Conservation (phyloP, 257 asterid genomes). For the Solanum gandarillasii region DNA sequence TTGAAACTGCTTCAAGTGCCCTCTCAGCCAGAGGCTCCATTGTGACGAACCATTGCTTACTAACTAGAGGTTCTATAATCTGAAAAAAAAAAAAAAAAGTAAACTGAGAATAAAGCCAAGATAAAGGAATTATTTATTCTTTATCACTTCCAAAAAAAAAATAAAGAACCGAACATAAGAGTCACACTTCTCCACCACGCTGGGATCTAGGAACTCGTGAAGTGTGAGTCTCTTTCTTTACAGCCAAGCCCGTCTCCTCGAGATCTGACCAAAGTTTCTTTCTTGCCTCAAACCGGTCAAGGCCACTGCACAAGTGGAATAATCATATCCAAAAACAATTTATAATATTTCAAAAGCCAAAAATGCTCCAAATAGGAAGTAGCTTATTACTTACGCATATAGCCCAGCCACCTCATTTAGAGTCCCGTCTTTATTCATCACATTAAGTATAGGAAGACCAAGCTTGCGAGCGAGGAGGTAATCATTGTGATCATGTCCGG, state of each 20-base stretch:
- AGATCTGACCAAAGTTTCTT: conserved; percentile 92
- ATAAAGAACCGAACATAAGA: background rate
- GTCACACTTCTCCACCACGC: conserved; percentile 96
- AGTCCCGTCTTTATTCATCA: conserved; percentile 98
- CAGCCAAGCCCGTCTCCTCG: conserved; percentile 87
- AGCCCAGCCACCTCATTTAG: conserved; percentile 89
- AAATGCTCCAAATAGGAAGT: background rate
- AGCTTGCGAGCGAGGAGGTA: conserved; percentile 97
- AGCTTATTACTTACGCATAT: conserved; percentile 45
- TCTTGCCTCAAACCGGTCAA: conserved; percentile 98
- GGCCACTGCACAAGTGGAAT: conserved; percentile 50
- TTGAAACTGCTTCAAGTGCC: conserved; percentile 84
- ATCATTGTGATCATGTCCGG: conserved; percentile 98
- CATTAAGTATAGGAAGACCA: conserved; percentile 95
- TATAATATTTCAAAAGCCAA: conserved; percentile 6
- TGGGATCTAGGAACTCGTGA: conserved; percentile 95
- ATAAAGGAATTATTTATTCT: conserved; percentile 5
- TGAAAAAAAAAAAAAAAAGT: conserved; percentile 11
- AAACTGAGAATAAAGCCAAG: conserved; percentile 10
- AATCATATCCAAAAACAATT: conserved; percentile 8
- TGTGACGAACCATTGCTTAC: conserved; percentile 97
- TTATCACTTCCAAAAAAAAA: conserved; percentile 3
- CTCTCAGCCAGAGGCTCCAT: conserved; percentile 96
- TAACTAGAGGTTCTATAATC: conserved; percentile 94
- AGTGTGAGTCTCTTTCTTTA: conserved; percentile 76